Evolutionary conservation across 352 stramenopile genomes (phyloP).

Genomic region (Halophytophthora polymorphica): DNA sequence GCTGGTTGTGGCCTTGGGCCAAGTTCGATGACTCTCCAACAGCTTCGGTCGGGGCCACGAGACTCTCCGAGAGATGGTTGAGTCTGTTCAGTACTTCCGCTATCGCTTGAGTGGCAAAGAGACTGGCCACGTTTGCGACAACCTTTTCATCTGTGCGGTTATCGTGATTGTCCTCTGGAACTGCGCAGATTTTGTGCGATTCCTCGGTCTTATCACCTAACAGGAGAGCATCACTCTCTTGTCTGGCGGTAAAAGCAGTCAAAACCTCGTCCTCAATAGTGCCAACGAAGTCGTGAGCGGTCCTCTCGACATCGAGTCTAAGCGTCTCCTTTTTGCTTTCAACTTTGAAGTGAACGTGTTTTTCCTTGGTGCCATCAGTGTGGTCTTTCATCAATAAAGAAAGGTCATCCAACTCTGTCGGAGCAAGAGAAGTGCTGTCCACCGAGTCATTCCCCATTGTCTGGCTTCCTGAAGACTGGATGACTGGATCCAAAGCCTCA

Average conservation of each 20-base stretch:
- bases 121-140: slow-evolving; percentile 2
- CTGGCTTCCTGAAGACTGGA: too few relatives aligned
- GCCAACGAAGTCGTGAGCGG: slow-evolving; percentile 2
- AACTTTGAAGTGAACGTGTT: too few relatives aligned
- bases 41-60: background rate
- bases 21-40: too few relatives aligned
- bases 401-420: too few relatives aligned
- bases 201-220: background rate
- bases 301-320: slow-evolving; percentile 1
- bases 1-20: too few relatives aligned
- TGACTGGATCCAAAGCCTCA: too few relatives aligned
- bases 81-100: slow-evolving; percentile 13
- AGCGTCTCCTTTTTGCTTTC: background rate
- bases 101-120: slow-evolving; percentile 14
- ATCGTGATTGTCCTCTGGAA: background rate
- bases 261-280: slow-evolving; percentile 4
- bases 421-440: too few relatives aligned
- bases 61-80: background rate
- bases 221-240: background rate
- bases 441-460: too few relatives aligned
- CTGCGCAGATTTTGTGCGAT: background rate
- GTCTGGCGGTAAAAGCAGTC: background rate
- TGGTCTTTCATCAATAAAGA: too few relatives aligned
- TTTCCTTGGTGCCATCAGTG: too few relatives aligned
- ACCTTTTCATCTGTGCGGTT: slow-evolving; percentile 12